These are phyloP conservation scores for Rhododendron henanense DNA, from an alignment of 148 eudicot genomes.

Conservation along the genomic window DNA sequence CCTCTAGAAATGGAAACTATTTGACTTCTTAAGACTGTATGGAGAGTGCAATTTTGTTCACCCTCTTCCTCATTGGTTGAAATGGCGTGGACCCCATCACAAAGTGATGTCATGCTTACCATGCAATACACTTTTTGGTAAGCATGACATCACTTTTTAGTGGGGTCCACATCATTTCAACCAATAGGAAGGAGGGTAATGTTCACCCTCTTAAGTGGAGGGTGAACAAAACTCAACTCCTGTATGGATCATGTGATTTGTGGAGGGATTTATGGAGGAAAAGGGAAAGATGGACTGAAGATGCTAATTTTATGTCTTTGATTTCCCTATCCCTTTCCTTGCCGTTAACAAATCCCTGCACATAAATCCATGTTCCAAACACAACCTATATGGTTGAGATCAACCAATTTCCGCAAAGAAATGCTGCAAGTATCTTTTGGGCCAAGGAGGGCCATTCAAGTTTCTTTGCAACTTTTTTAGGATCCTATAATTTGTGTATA, in stretches of 20 bases:
- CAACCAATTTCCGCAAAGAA: background rate
- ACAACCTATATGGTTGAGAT: background rate
- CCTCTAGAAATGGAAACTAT: background rate
- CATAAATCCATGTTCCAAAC: background rate
- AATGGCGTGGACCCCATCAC: too few species aligned
- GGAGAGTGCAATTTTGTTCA: constrained; percentile 3
- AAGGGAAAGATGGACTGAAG: background rate
- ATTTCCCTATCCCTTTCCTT: background rate
- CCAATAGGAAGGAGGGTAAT: too few species aligned
- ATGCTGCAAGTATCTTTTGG: background rate
- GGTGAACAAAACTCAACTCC: too few species aligned
- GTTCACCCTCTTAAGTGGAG: too few species aligned
- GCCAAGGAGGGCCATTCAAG: background rate
- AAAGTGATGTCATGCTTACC: too few species aligned
- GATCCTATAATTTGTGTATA: background rate
- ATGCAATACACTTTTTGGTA: too few species aligned
- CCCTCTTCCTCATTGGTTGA: too few species aligned
- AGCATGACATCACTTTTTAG: too few species aligned
- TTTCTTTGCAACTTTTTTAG: background rate
- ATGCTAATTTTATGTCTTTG: background rate
- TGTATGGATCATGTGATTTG: constrained; percentile 27
- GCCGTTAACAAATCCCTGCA: background rate
- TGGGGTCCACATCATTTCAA: too few species aligned
- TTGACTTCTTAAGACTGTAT: background rate
- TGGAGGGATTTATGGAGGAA: background rate